phyloP scores from a whole-genome alignment of 2,329 filamentous ascomycete genomes.

The Pseudopithomyces maydicus region DNA sequence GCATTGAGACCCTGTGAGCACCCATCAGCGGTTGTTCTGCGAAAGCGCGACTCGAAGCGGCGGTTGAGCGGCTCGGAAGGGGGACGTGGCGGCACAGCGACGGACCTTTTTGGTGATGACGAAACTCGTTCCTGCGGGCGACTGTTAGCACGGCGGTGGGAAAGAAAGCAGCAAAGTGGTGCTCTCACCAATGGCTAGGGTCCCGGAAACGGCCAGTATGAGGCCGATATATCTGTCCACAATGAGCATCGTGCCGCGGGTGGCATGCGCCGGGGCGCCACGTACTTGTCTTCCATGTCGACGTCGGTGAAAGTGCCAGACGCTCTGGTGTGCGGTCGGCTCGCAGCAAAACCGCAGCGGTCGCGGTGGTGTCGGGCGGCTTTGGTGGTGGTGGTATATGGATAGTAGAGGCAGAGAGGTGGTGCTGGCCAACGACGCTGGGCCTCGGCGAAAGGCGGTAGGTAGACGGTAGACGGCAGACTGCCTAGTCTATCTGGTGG shows the following conservation, averaged over 20 bases:
- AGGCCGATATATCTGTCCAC: conserved; percentile 47
- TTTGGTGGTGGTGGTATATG: conserved; percentile 12
- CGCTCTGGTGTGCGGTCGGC: conserved; percentile 2
- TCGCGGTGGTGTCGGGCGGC: not conserved
- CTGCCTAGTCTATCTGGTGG: too few species aligned
- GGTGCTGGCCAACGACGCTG: conserved; percentile 1
- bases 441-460: not conserved
- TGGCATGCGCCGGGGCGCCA: conserved; percentile 5
- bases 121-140: conserved; percentile 79
- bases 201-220: conserved; percentile 47
- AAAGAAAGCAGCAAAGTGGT: not conserved
- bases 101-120: conserved; percentile 97
- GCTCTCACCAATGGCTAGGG: conserved; percentile 44
- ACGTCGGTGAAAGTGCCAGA: conserved; percentile 15
- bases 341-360: conserved; percentile 4
- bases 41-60: conserved; percentile 1
- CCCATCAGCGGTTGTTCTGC: conserved; percentile 16
- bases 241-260: conserved; percentile 23
- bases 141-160: conserved; percentile 16
- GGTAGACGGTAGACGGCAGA: too few species aligned
- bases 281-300: conserved; percentile 50
- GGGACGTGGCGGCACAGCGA: conserved; percentile 7
- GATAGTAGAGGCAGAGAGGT: conserved; percentile 11
- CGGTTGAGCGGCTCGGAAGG: not conserved
- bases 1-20: conserved; percentile 77